Percentiles rank a stretch among this genome's conserved stretches.
phyloP scores from a whole-genome alignment of 108 stramenopile genomes.

The Ochromonas danica region DNA sequence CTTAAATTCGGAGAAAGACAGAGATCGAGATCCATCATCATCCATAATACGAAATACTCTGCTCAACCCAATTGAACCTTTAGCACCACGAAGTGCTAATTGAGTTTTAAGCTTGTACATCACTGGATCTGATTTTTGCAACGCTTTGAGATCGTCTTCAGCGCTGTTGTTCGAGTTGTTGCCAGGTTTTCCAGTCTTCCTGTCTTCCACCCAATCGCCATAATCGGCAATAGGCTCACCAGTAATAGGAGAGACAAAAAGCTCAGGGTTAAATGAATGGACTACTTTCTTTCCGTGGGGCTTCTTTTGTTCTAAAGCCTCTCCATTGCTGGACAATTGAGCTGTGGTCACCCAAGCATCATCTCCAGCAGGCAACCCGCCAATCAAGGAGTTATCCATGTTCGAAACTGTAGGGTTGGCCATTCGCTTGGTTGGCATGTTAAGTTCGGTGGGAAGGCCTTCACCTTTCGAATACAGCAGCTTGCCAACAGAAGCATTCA shows the following conservation, averaged over 20 bases:
- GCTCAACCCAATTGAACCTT: conserved; percentile 49
- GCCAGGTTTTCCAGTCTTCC: neutral
- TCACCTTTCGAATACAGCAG: neutral
- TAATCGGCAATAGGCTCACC: conserved; percentile 7
- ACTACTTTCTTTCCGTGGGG: neutral
- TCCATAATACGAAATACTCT: conserved; percentile 59
- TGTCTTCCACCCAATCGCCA: neutral
- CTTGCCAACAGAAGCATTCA: conserved; percentile 1
- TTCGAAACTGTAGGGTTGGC: neutral
- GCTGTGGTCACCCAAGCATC: conserved; percentile 6
- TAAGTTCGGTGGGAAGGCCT: neutral
- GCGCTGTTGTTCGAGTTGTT: neutral
- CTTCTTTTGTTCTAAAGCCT: neutral
- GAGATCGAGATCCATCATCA: conserved; percentile 41
- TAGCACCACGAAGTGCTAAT: conserved; percentile 34
- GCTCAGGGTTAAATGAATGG: neutral
- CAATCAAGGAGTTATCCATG: neutral
- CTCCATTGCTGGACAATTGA: neutral
- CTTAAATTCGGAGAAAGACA: conserved; percentile 58
- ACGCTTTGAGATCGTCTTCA: neutral
- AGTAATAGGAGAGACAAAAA: conserved; percentile 13
- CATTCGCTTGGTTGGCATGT: neutral
- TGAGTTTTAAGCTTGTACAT: conserved; percentile 34
- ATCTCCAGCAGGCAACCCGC: neutral
- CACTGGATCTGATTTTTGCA: neutral